Percentiles rank a stretch among this genome's conserved stretches.
Conservation (phyloP, 805 yeast species). For the Ogataea parapolymorpha region DNA sequence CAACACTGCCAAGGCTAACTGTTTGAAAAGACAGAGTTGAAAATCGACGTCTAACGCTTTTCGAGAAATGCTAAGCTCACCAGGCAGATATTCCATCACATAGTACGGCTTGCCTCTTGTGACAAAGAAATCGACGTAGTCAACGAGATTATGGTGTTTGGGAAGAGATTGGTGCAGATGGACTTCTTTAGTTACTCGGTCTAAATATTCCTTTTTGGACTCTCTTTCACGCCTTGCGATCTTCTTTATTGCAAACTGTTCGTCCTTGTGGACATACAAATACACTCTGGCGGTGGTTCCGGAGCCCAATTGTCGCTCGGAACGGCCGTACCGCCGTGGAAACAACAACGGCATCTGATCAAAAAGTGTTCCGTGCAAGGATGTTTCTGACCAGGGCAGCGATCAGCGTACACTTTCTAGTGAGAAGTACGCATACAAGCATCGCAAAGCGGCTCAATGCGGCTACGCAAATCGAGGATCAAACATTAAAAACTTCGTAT, state of each 20-base stretch:
- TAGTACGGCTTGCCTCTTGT: slow-evolving; percentile 26
- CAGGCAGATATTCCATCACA: slow-evolving; percentile 37
- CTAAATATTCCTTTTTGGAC: slow-evolving; percentile 36
- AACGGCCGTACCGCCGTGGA: slow-evolving; percentile 20
- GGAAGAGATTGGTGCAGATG: slow-evolving; percentile 26
- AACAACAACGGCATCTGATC: slow-evolving; percentile 5
- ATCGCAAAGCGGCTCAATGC: too few species aligned
- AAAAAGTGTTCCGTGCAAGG: slow-evolving; percentile 44
- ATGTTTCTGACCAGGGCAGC: slow-evolving; percentile 29
- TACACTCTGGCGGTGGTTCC: slow-evolving; percentile 19
- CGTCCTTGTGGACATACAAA: slow-evolving; percentile 8
- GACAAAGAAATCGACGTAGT: slow-evolving; percentile 32
- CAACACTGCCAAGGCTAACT: slow-evolving; percentile 36
- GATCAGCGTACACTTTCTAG: too few species aligned
- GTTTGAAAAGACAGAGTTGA: slow-evolving; percentile 38
- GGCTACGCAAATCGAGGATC: not conserved
- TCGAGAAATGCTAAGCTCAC: slow-evolving; percentile 15
- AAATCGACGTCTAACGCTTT: slow-evolving; percentile 10
- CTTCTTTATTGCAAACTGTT: slow-evolving; percentile 42
- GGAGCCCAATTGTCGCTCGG: slow-evolving; percentile 8
- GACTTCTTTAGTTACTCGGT: slow-evolving; percentile 39
- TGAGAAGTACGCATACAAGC: too few species aligned
- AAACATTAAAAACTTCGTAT: not conserved
- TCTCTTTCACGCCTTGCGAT: slow-evolving; percentile 42
- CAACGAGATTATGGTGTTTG: slow-evolving; percentile 35